Conservation (phyloP, 441 rosid species). For the Capsella rubella region DNA sequence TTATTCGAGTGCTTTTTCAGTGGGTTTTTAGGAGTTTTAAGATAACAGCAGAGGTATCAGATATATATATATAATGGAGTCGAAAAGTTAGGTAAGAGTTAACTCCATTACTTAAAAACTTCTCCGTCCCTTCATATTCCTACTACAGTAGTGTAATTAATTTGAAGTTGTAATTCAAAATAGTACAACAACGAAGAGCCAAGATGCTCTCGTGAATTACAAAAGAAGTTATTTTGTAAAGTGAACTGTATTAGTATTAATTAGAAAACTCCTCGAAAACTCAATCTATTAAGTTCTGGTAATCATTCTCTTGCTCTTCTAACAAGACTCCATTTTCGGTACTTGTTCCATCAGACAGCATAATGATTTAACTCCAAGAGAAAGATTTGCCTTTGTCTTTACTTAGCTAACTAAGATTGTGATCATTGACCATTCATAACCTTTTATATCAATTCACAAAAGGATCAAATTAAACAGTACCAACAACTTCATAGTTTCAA, state of each 20-base stretch:
- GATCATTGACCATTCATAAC: not conserved
- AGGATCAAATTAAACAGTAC: conserved; percentile 11
- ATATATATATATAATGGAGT: too few species aligned
- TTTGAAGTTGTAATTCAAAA: not conserved
- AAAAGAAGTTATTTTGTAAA: not conserved
- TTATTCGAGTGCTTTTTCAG: too few species aligned
- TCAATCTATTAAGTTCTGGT: not conserved
- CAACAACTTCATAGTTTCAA: not conserved
- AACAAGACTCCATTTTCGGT: not conserved
- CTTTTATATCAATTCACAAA: not conserved
- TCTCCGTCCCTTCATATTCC: not conserved
- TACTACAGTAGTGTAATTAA: not conserved
- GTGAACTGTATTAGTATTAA: not conserved
- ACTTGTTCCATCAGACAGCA: not conserved
- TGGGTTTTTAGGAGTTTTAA: too few species aligned
- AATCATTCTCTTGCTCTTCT: not conserved
- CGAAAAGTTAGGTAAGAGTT: too few species aligned
- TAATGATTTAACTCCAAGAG: not conserved
- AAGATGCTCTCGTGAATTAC: not conserved
- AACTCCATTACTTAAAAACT: too few species aligned
- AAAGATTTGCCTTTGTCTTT: not conserved
- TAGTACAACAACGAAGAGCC: not conserved
- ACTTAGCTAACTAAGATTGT: conserved; percentile 6
- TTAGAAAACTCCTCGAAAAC: not conserved
- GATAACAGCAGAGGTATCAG: too few species aligned